Base-by-base conservation (phyloP, 1,284 basidiomycete species). In the Golubevia pallescens region DNA sequence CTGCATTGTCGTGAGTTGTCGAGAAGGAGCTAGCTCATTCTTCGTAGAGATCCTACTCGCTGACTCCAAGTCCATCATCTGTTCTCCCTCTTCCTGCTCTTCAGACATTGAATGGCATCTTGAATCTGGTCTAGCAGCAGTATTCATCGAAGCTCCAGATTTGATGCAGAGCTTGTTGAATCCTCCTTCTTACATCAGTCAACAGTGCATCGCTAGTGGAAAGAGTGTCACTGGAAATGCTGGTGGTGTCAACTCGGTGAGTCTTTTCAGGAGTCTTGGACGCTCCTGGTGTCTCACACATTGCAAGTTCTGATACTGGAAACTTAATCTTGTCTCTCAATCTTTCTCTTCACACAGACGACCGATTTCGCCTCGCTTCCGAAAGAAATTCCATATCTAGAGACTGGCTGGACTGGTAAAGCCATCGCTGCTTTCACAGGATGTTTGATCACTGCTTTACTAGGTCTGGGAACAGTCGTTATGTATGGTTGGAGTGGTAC, bases 101-200 rank as follows among this genome's bases (percentile, higher is more conserved):
- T 62, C 59, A 52, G 58, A 73, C 62, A 68, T 71, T 38, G 58
- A 92, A 51, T 82, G 75, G 92, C 93, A 94, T 86, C 86, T 94
- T 1, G 88, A 91, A 85, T 88, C 88, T 57, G 93, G 93, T 2
- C 89, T 95, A 24, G 93, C 93, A 0, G 78, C 84, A 38, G 87
- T 93, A 63, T 88, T 95, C 75, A 86, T 95, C 78, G 91, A 92
- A 80, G 92, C 93, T 4, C 93, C 93, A n/a, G n/a, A n/a, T n/a
- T n/a, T n/a, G n/a, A n/a, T n/a, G n/a, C n/a, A n/a, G n/a, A n/a
- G n/a, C n/a, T n/a, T n/a, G 34, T 5, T 38, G 3, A 38, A 38
- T 4, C 42, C 42, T 48, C 42, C 42, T 10, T 48, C 42, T 14
- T 48, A 13, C 42, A 48, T 48, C 42, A 16, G 16, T 16, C 42